Conservation (phyloP, 192 early-diverging fungal species). For the Umbelopsis ramanniana region DNA sequence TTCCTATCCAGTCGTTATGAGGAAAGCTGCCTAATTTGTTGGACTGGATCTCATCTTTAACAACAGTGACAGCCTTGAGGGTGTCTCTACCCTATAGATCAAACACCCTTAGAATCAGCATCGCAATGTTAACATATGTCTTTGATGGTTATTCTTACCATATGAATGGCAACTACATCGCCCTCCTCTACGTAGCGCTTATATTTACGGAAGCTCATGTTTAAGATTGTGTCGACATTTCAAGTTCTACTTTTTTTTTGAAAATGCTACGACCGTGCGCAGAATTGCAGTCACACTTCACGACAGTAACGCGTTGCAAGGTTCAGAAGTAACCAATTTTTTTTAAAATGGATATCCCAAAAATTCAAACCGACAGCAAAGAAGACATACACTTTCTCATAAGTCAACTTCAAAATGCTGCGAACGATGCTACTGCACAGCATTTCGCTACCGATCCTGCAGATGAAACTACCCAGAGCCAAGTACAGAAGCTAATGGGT, state of each 20-base stretch:
- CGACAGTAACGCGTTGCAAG: neutral
- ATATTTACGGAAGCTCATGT: constrained; percentile 39
- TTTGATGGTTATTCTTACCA: constrained; percentile 50
- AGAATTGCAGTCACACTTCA: constrained; percentile 9
- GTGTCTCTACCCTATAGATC: constrained; percentile 65
- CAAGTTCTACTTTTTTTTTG: constrained; percentile 7
- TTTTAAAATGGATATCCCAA: constrained; percentile 22
- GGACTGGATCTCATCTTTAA: constrained; percentile 62
- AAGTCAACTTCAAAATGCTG: constrained; percentile 19
- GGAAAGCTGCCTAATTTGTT: constrained; percentile 83
- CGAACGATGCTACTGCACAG: neutral
- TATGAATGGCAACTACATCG: constrained; percentile 77
- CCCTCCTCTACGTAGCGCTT: constrained; percentile 70
- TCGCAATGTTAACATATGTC: neutral
- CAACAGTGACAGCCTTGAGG: constrained; percentile 68
- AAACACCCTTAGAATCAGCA: neutral
- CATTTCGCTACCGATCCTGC: constrained; percentile 2
- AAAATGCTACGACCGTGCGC: neutral
- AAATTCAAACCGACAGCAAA: constrained; percentile 26
- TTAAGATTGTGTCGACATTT: neutral
- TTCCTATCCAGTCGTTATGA: constrained; percentile 87
- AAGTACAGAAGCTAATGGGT: constrained; percentile 4
- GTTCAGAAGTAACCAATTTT: neutral
- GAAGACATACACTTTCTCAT: constrained; percentile 30
- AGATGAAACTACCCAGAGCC: constrained; percentile 14